Conservation (phyloP, 2,329 filamentous ascomycete species). For the Fusarium avenaceum region DNA sequence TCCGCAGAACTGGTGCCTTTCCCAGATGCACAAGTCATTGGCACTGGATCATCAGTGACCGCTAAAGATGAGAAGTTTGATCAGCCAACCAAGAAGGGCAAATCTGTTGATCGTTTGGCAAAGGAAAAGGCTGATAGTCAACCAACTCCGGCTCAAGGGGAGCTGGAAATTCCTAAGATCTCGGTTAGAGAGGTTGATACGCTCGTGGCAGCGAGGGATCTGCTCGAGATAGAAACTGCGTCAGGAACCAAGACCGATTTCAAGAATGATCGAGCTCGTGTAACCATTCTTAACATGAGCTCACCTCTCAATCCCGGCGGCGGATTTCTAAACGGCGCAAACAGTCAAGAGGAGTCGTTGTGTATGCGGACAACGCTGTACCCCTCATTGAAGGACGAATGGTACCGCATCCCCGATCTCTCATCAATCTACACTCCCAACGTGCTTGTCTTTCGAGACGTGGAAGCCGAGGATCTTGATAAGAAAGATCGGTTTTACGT, state of each 20-base stretch:
- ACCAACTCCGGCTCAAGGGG: not conserved
- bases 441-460: conserved; percentile 68
- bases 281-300: conserved; percentile 74
- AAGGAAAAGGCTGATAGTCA: not conserved
- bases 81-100: conserved; percentile 10
- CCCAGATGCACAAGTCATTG: rapidly evolving
- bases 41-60: no score
- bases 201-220: conserved; percentile 62
- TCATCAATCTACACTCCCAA: conserved; percentile 70
- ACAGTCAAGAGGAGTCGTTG: conserved; percentile 72
- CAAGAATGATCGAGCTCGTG: conserved; percentile 48
- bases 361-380: conserved; percentile 72
- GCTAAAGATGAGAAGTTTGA: conserved; percentile 38
- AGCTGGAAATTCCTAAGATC: conserved; percentile 52
- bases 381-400: conserved; percentile 68
- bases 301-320: conserved; percentile 72
- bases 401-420: conserved; percentile 71
- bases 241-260: conserved; percentile 11
- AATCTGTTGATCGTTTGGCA: conserved; percentile 45
- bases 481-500: conserved; percentile 69
- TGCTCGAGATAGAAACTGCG: conserved; percentile 16
- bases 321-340: conserved; percentile 71
- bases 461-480: conserved; percentile 51
- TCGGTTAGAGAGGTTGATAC: conserved; percentile 65
- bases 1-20: conserved; percentile 59